phyloP scores from a whole-genome alignment of 768 basidiomycete genomes.

The Boletus tylopilopsis region DNA sequence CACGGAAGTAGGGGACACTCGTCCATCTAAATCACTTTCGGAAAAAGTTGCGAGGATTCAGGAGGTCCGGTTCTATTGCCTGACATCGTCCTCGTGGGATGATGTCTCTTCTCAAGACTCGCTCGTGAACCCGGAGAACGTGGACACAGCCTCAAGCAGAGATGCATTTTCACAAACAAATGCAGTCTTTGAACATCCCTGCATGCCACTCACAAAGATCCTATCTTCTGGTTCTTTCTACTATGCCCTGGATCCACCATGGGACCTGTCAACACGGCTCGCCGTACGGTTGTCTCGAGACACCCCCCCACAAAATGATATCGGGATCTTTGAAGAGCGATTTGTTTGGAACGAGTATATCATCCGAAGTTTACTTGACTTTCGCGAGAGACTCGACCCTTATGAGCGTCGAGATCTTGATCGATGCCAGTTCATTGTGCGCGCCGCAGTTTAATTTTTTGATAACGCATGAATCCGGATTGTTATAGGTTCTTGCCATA shows the following conservation, averaged over 20 bases:
- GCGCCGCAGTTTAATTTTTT: conserved; percentile 27
- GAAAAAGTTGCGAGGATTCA: conserved; percentile 81
- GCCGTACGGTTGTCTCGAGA: conserved; percentile 61
- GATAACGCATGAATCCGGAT: conserved; percentile 3
- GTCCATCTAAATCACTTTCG: conserved; percentile 51
- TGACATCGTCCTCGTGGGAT: conserved; percentile 85
- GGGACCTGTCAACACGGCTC: conserved; percentile 89
- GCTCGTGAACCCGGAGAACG: conserved; percentile 52
- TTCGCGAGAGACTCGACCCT: conserved; percentile 72
- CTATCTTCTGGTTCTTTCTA: conserved; percentile 92
- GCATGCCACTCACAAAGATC: conserved; percentile 84
- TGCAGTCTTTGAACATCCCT: conserved; percentile 85
- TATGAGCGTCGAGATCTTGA: conserved; percentile 74
- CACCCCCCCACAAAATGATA: conserved; percentile 41
- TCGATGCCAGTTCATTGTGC: conserved; percentile 77
- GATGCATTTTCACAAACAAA: conserved; percentile 44
- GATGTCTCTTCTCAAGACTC: conserved; percentile 55
- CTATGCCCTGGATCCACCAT: conserved; percentile 75
- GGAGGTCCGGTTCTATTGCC: conserved; percentile 84
- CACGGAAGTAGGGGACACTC: conserved; percentile 69
- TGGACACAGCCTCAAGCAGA: conserved; percentile 42
- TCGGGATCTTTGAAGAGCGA: conserved; percentile 69
- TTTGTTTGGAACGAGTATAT: conserved; percentile 97
- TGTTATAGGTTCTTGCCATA: conserved; percentile 72
- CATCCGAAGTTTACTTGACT: conserved; percentile 81